Percentiles rank a stretch among this genome's conserved stretches.
Evolutionary conservation across 2,329 filamentous ascomycete species (phyloP).

Genomic region (Aspergillus brasiliensis): DNA sequence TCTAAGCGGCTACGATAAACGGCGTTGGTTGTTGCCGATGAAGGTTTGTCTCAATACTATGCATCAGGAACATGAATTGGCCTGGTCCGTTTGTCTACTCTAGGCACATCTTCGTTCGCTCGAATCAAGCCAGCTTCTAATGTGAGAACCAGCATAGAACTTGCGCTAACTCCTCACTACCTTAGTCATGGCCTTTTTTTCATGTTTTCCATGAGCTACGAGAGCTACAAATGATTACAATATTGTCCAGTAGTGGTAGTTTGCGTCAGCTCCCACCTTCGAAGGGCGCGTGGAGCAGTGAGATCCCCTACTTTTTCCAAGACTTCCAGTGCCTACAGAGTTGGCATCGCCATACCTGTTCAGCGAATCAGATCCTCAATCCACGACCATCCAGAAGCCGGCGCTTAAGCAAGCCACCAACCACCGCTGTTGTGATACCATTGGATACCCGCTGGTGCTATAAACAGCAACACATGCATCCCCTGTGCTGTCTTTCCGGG

Average conservation of each 20-base stretch:
- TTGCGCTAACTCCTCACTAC: too few species aligned
- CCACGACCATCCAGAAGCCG: background rate
- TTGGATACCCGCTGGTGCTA: background rate
- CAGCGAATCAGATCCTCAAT: background rate
- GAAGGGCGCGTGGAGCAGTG: too few species aligned
- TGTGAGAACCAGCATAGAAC: too few species aligned
- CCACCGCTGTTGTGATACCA: background rate
- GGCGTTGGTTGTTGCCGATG: background rate
- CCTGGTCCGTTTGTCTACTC: background rate
- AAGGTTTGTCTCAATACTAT: background rate
- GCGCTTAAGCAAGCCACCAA: background rate
- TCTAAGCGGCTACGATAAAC: background rate
- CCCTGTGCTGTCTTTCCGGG: too few species aligned
- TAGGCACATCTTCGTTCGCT: too few species aligned
- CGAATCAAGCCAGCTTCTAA: too few species aligned
- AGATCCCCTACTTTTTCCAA: background rate
- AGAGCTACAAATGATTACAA: too few species aligned
- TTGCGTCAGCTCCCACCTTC: too few species aligned
- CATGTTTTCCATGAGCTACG: too few species aligned
- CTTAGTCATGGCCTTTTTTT: too few species aligned
- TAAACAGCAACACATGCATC: background rate
- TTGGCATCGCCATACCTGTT: background rate
- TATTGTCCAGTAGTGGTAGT: too few species aligned
- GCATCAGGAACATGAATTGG: too few species aligned
- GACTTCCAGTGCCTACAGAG: background rate